Conservation (phyloP, 805 yeast genomes). For the Pichia membranifaciens region DNA sequence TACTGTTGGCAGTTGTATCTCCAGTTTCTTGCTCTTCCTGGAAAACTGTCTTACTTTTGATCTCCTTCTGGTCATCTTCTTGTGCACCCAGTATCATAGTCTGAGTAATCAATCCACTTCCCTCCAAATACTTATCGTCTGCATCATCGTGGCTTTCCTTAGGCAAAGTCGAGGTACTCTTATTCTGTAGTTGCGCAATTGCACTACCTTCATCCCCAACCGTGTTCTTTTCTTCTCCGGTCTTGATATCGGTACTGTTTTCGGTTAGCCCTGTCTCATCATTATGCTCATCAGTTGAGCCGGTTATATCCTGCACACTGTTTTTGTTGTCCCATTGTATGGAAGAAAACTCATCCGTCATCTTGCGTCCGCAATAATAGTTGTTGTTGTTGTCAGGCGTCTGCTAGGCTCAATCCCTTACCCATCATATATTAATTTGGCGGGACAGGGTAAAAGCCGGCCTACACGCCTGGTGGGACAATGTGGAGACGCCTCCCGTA, state of each 20-base stretch:
- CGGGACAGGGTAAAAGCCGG: too few species aligned
- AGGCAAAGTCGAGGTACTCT: neutral
- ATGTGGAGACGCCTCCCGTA: too few species aligned
- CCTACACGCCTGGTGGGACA: too few species aligned
- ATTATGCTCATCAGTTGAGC: neutral
- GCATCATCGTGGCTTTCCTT: neutral
- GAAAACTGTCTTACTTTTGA: too few species aligned
- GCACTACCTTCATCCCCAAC: neutral
- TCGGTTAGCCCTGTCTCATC: neutral
- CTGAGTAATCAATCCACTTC: constrained; percentile 12
- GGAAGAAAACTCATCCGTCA: constrained; percentile 48
- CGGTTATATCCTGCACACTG: neutral
- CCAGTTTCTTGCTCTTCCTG: neutral
- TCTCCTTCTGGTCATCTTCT: neutral
- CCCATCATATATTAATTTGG: too few species aligned
- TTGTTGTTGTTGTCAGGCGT: too few species aligned
- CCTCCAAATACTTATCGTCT: constrained; percentile 8
- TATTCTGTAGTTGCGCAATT: neutral
- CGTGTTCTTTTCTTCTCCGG: neutral
- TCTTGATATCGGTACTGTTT: neutral
- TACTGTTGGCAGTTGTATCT: neutral
- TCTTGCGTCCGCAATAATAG: constrained; percentile 3
- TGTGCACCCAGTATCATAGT: constrained; percentile 11
- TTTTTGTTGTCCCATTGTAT: constrained; percentile 44
- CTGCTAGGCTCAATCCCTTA: too few species aligned